phyloP scores from a whole-genome alignment of 768 basidiomycete species.

The Russula abietina region DNA sequence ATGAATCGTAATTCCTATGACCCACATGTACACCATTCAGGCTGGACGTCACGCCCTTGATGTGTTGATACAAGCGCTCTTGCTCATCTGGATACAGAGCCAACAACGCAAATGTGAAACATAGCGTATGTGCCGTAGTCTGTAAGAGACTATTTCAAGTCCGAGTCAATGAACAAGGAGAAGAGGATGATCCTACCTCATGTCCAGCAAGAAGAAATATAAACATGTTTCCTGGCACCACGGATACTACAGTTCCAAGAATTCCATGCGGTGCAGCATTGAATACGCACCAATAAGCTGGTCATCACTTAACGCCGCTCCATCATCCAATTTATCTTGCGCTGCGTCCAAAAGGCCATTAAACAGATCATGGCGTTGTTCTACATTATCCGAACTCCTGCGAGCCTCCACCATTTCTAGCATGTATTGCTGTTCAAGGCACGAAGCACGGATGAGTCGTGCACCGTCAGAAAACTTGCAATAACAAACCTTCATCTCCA shows the following conservation, averaged over 20 bases:
- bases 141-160: too few species aligned
- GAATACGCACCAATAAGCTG: constrained; percentile 23
- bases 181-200: constrained; percentile 24
- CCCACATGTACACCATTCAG: too few species aligned
- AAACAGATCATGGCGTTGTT: constrained; percentile 28
- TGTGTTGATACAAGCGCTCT: too few species aligned
- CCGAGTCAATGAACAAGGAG: too few species aligned
- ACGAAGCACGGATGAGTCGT: not conserved
- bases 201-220: constrained; percentile 35
- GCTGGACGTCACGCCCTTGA: too few species aligned
- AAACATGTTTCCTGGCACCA: constrained; percentile 27
- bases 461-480: not conserved
- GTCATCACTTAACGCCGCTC: constrained; percentile 21
- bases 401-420: constrained; percentile 27
- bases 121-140: too few species aligned
- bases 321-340: constrained; percentile 20
- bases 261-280: not conserved
- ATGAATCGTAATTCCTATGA: too few species aligned
- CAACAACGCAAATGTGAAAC: too few species aligned
- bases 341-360: constrained; percentile 27
- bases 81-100: too few species aligned
- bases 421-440: constrained; percentile 26
- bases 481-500: constrained; percentile 38
- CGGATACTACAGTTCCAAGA: not conserved
- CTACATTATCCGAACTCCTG: constrained; percentile 20